Conservation (phyloP, 2,329 filamentous ascomycete species). For the Fusarium oligoseptatum region DNA sequence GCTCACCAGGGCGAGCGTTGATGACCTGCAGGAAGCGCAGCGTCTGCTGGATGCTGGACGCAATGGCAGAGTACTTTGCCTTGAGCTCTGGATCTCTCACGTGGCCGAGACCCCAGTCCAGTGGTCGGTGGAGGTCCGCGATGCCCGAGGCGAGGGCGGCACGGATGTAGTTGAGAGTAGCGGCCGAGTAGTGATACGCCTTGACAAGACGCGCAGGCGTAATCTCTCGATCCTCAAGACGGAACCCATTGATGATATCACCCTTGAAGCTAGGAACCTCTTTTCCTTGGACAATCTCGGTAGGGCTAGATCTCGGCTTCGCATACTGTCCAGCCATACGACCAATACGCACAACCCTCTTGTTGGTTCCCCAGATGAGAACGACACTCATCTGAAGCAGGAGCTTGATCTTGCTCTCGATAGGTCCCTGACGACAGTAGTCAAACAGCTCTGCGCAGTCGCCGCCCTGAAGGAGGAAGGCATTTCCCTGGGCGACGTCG, state of each 20-base stretch:
- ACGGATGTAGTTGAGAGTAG: conserved; percentile 93
- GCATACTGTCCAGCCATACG: conserved; percentile 98
- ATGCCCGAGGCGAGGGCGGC: conserved; percentile 87
- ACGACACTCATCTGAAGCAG: conserved; percentile 97
- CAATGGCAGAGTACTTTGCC: conserved; percentile 86
- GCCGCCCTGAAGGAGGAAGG: conserved; percentile 94
- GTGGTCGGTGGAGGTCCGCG: conserved; percentile 90
- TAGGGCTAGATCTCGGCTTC: conserved; percentile 91
- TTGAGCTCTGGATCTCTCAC: conserved; percentile 87
- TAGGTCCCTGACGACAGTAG: conserved; percentile 90
- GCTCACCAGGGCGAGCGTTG: conserved; percentile 84
- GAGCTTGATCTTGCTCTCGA: conserved; percentile 97
- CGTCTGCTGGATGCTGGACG: conserved; percentile 88
- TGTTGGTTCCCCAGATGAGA: conserved; percentile 86
- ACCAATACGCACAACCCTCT: conserved; percentile 91
- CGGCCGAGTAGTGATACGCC: conserved; percentile 96
- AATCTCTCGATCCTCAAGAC: conserved; percentile 79
- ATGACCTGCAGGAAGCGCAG: conserved; percentile 95
- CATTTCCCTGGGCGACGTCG: conserved; percentile 90
- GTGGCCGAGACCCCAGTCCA: conserved; percentile 96
- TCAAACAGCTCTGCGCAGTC: conserved; percentile 98
- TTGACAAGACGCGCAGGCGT: conserved; percentile 87
- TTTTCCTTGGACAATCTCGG: conserved; percentile 82
- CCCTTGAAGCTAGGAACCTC: conserved; percentile 92
- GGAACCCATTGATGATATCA: conserved; percentile 94